Evolutionary conservation across 495 filamentous ascomycete genomes (phyloP).

Genomic region (Hyaloscypha hepaticicola): DNA sequence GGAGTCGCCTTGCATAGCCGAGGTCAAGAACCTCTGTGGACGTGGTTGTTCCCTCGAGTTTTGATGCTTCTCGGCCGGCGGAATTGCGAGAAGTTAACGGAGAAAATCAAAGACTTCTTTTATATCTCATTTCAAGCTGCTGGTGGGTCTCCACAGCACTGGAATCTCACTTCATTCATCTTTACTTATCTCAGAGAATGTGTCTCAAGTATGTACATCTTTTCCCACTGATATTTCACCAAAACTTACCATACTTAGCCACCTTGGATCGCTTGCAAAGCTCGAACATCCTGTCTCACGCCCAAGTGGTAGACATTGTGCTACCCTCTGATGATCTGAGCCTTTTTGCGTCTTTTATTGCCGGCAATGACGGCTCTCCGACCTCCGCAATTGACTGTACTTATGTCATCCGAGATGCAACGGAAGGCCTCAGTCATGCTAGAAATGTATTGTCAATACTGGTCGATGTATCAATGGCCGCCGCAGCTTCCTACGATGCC

Average conservation of each 20-base stretch:
- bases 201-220: constrained; percentile 21
- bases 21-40: constrained; percentile 63
- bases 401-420: constrained; percentile 17
- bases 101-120: constrained; percentile 52
- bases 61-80: constrained; percentile 53
- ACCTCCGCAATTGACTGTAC: constrained; percentile 5
- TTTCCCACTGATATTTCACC: not conserved
- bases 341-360: not conserved
- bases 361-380: not conserved
- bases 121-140: constrained; percentile 41
- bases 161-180: constrained; percentile 44
- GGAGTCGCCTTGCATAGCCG: constrained; percentile 39
- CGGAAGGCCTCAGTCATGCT: constrained; percentile 30
- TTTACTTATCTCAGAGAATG: constrained; percentile 43
- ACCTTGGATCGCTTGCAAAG: constrained; percentile 22
- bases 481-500: constrained; percentile 20
- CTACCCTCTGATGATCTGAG: constrained; percentile 15
- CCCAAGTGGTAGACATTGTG: not conserved
- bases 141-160: constrained; percentile 40
- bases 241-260: constrained; percentile 13
- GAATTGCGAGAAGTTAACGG: constrained; percentile 40
- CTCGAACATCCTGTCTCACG: constrained; percentile 15
- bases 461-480: constrained; percentile 31
- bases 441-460: constrained; percentile 36
- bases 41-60: constrained; percentile 74